Conservation (phyloP, 1,139 yeast species). For the Kazachstania sp. region DNA sequence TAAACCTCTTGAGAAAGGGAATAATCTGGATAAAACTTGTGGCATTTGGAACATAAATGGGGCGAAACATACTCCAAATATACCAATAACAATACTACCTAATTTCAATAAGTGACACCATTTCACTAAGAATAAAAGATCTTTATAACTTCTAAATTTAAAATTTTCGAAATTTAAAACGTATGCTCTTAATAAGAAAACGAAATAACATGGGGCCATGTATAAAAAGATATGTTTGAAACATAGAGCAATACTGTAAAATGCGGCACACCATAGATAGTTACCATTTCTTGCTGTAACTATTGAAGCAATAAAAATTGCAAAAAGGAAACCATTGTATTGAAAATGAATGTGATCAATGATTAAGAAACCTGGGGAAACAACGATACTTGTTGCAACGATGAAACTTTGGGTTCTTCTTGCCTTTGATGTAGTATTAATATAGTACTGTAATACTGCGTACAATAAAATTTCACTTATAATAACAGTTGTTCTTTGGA, state of each 20-base stretch:
- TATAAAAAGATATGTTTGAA: conserved; percentile 91
- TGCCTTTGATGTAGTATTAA: conserved; percentile 39
- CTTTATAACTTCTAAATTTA: conserved; percentile 28
- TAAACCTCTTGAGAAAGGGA: conserved; percentile 90
- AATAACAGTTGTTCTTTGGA: conserved; percentile 76
- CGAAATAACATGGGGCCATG: conserved; percentile 89
- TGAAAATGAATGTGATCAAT: conserved; percentile 94
- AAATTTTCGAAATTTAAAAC: conserved; percentile 33
- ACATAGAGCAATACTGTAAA: conserved; percentile 72
- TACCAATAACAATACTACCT: conserved; percentile 54
- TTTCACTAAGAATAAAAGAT: conserved; percentile 38
- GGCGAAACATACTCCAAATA: conserved; percentile 63
- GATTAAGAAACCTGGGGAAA: conserved; percentile 82
- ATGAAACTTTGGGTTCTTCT: conserved; percentile 49
- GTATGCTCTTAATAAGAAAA: conserved; percentile 65
- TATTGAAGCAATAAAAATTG: conserved; percentile 65
- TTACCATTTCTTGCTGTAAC: conserved; percentile 56
- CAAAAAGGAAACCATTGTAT: conserved; percentile 89
- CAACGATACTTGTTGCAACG: conserved; percentile 70
- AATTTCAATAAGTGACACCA: conserved; percentile 56
- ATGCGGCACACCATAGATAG: conserved; percentile 56
- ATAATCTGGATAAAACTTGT: conserved; percentile 58
- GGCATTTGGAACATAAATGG: conserved; percentile 70
- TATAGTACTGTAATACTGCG: conserved; percentile 61
- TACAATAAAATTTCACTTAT: conserved; percentile 66